Evolutionary conservation across 345 rosid species (phyloP).

Genomic region (Geranium brycei): DNA sequence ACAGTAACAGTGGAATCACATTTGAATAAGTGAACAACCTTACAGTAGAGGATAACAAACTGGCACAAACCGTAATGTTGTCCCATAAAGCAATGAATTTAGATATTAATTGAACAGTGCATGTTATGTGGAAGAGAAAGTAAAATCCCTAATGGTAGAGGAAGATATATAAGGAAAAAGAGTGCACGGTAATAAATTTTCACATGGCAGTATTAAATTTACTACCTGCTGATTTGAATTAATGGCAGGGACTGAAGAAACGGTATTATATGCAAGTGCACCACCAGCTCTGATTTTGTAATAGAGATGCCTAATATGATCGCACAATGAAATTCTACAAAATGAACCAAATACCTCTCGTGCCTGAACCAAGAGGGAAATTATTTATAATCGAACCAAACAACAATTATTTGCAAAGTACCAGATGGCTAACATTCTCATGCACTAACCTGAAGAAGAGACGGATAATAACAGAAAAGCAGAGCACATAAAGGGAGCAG

Average conservation of each 20-base stretch:
- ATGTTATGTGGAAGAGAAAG: too few relatives aligned
- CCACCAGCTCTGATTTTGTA: constrained; percentile 47
- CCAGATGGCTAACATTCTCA: neutral
- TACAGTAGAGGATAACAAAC: too few relatives aligned
- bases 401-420: neutral
- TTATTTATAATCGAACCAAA: neutral
- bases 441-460: constrained; percentile 36
- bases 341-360: constrained; percentile 30
- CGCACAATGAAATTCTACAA: constrained; percentile 47
- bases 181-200: too few relatives aligned
- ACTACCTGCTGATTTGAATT: constrained; percentile 33
- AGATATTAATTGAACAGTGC: too few relatives aligned
- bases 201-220: too few relatives aligned
- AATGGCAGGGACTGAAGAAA: constrained; percentile 39
- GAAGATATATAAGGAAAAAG: too few relatives aligned
- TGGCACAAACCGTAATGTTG: too few relatives aligned
- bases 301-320: constrained; percentile 50
- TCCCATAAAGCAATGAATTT: too few relatives aligned
- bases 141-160: too few relatives aligned
- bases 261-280: constrained; percentile 40
- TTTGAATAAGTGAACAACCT: too few relatives aligned
- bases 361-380: constrained; percentile 31
- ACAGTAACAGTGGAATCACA: too few relatives aligned
- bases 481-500: constrained; percentile 51
- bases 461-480: constrained; percentile 36